Evolutionary conservation across 176 grass and related monocot species (phyloP), one percentile per base, ranked within the genome.

Genomic region (Pharus latifolius): DNA sequence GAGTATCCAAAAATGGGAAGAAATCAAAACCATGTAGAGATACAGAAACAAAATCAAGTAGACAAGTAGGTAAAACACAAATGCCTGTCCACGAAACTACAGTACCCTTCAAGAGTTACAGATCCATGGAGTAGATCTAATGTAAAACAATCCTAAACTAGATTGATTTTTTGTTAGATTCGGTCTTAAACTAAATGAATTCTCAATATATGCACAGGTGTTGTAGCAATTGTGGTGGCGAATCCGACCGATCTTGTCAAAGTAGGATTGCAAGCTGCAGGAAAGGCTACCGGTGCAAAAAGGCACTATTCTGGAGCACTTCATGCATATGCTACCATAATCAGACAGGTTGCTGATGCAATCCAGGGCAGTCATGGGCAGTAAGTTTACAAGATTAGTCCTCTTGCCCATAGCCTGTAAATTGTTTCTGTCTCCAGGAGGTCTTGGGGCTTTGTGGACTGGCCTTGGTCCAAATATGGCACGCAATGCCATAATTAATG

Each of bases 201-300:
- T n/a, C 24, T 38, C 3, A 46, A 33, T 56, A 37, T 32, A 38
- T 26, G 72, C 28, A 54, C 69, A 98, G 90, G 95, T 78, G 95
- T 90, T 64, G 60, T 99, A 31, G 95, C 87, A n/a, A 98, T 98
- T 53, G 33, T 37, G 23, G 26, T 98, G 0, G 95, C 95, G 61
- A 98, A 98, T 76, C 95, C 89, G 65, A 98, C 95, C 14, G 95
- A 98, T 82, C 89, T 98, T 50, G 86, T 98, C 33, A 98, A 98
- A 65, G 95, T 93, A 14, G 80, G 95, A 50, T 84, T 93, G 67
- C 95, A 93, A 84, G 52, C 89, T 0, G 90, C 93, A 79, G 95
- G 87, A 2, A 98, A 93, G 41, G 81, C 72, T 0, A 84, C 90
- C 52, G 95, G 95, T 0, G 75, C 79, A 34, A 81, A 75, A 23